Evolutionary conservation across 1,139 yeast genomes (phyloP).

Genomic region (Meyerozyma smithsonii): DNA sequence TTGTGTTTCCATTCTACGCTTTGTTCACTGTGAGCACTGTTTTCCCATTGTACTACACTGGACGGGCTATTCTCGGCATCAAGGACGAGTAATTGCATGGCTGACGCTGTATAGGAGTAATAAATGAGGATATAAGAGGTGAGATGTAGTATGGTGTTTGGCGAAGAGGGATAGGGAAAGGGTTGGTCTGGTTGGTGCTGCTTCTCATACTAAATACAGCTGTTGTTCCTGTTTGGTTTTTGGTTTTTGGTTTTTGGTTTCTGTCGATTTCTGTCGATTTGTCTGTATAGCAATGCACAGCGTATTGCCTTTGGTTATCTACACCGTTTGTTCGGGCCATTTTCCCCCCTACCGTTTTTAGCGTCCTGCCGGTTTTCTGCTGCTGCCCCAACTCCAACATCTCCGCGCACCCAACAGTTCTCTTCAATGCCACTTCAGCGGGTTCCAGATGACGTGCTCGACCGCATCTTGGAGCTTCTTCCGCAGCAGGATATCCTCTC

Average conservation of each 20-base stretch:
- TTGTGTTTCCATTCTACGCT: conserved; percentile 88
- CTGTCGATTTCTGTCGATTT: too few species aligned
- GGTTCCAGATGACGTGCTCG: conserved; percentile 9
- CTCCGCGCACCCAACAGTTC: conserved; percentile 1
- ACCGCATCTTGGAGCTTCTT: conserved; percentile 9
- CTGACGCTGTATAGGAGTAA: neutral
- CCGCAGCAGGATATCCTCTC: conserved; percentile 13
- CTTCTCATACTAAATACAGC: too few species aligned
- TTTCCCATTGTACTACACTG: conserved; percentile 69
- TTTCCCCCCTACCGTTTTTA: too few species aligned
- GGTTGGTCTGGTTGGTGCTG: too few species aligned
- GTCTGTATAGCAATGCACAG: too few species aligned
- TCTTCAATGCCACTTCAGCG: conserved; percentile 4
- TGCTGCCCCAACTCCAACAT: neutral
- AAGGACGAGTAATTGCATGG: conserved; percentile 46
- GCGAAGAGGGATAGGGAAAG: too few species aligned
- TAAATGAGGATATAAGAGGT: neutral
- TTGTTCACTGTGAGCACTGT: conserved; percentile 70
- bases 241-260: too few species aligned
- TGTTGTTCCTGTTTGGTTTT: too few species aligned
- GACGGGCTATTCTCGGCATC: conserved; percentile 72
- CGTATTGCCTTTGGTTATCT: too few species aligned
- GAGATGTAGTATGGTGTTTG: too few species aligned
- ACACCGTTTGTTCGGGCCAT: too few species aligned
- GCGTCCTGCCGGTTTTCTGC: too few species aligned